phyloP scores from a whole-genome alignment of 1,284 basidiomycete genomes.

The Taiwanofungus camphoratus region DNA sequence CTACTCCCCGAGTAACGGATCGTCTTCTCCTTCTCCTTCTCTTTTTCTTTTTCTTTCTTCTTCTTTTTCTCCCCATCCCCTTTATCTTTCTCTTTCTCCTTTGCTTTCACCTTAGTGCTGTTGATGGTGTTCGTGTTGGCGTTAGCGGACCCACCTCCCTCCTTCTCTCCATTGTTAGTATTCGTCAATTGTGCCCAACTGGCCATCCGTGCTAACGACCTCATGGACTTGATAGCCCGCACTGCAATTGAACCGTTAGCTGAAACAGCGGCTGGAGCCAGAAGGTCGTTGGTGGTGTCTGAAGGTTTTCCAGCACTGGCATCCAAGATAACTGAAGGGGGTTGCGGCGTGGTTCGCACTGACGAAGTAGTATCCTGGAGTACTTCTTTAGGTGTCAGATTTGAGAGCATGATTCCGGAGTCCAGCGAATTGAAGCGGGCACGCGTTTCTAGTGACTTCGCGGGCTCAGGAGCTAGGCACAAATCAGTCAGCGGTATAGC shows the following conservation, averaged over 20 bases:
- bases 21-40: constrained; percentile 28
- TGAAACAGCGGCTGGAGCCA: constrained; percentile 26
- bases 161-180: too few species aligned
- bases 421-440: constrained; percentile 61
- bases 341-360: constrained; percentile 9
- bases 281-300: constrained; percentile 28
- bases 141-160: too few species aligned
- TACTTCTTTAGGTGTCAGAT: constrained; percentile 13
- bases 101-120: constrained; percentile 17
- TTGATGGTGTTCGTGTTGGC: constrained; percentile 6
- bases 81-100: constrained; percentile 25
- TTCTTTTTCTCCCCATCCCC: constrained; percentile 27
- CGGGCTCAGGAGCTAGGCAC: constrained; percentile 40
- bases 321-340: too few species aligned
- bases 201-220: constrained; percentile 62
- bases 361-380: constrained; percentile 19
- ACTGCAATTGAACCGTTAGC: constrained; percentile 58
- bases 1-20: constrained; percentile 48
- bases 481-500: background rate
- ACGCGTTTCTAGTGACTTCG: constrained; percentile 30
- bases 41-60: constrained; percentile 27
- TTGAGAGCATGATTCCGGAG: constrained; percentile 43
- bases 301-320: too few species aligned
- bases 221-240: constrained; percentile 68
- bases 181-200: constrained; percentile 59